Conservation (phyloP, 441 rosid species). For the Sinapis alba region DNA sequence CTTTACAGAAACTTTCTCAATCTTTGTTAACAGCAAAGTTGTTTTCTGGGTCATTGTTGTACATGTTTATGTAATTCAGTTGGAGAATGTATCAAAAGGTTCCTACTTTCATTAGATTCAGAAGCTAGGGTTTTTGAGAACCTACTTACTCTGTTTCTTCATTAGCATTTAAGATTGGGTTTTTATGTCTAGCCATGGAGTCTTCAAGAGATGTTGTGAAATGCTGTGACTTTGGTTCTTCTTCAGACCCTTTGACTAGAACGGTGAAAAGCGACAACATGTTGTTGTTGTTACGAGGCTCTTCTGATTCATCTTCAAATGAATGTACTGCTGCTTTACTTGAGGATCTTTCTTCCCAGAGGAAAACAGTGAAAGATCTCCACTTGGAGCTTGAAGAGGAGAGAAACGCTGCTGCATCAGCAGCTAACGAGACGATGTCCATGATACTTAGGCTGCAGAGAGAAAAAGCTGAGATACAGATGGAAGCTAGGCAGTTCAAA, state of each 20-base stretch:
- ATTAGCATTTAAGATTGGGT: not conserved
- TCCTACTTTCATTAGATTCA: not conserved
- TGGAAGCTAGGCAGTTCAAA: constrained; percentile 95
- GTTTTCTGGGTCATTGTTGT: not conserved
- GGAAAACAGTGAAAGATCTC: constrained; percentile 66
- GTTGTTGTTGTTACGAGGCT: no score
- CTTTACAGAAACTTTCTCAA: not conserved
- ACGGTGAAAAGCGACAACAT: constrained; percentile 68
- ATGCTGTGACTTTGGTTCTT: constrained; percentile 51
- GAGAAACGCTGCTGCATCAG: constrained; percentile 94
- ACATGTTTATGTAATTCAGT: not conserved
- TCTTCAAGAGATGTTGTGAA: constrained; percentile 38
- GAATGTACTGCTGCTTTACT: constrained; percentile 83
- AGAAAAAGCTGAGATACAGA: constrained; percentile 97
- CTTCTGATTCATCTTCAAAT: no score
- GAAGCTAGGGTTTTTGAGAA: not conserved
- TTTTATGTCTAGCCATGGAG: not conserved
- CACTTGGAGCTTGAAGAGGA: constrained; percentile 82
- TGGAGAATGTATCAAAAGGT: constrained; percentile 23
- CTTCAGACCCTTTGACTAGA: constrained; percentile 53
- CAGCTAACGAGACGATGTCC: constrained; percentile 97
- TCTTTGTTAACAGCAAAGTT: not conserved
- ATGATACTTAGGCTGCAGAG: constrained; percentile 97
- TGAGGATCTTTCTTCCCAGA: constrained; percentile 70
- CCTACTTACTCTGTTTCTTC: not conserved